Base-by-base conservation (phyloP, 176 grass and related monocot genomes). In the Cymbopogon citratus region DNA sequence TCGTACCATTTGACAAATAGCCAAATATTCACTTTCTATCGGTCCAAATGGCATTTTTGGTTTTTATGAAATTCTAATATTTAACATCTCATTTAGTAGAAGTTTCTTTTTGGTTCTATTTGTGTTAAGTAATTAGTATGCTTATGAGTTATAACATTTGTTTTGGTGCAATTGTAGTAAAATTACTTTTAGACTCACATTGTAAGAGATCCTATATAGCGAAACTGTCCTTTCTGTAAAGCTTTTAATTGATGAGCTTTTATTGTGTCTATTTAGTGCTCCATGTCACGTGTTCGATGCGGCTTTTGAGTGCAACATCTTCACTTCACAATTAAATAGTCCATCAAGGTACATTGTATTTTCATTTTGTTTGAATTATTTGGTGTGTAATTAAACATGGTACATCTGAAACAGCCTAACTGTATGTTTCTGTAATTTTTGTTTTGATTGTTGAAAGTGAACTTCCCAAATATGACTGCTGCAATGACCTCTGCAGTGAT, bases 211-310 rank as follows among this genome's bases (percentile, higher is more conserved):
- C 44, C 21, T 86, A 33, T 31, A 12, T 66, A n/a, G 18, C 35
- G 36, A 81, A 61, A 40, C 26, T 69, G 5, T 81, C 9, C 7
- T 12, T 48, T 66, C 3, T 75, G 60, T 46, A 39, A 57, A 36
- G 3, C 27, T 48, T 74, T 88, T 74, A 36, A 54, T 74, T 87
- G 73, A 90, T 21, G n/a, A 79, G 4, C 43, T 86, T 2, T 34
- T 83, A 59, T 28, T 81, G 4, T 63, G 40, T 66, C 54, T 46
- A n/a, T 88, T 79, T 81, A 97, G 94, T 85, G 81, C 82, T 69
- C 92, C 95, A 84, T 93, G 87, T 85, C 90, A 83, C 46, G 90
- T 98, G 66, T 92, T 94, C 38, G 76, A 93, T 41, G 84, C 49
- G 63, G 90, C 76, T 19, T 46, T 86, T 70, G 85, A 89, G 68